These are phyloP conservation scores for Delphinella strobiligena DNA, from an alignment of 2,329 filamentous ascomycete species.

Conservation along the genomic window DNA sequence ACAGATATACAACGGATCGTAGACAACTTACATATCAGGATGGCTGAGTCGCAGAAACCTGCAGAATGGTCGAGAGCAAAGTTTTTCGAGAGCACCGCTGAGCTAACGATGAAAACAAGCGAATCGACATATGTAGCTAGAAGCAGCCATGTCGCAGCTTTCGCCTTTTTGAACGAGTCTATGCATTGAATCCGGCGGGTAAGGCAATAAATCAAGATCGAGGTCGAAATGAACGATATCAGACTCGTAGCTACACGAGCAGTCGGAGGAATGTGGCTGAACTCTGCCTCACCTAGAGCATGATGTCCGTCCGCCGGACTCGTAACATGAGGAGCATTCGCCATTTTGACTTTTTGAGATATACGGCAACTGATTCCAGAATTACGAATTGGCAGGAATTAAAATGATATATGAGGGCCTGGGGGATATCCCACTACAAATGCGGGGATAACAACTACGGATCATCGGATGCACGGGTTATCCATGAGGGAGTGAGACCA, in stretches of 20 bases:
- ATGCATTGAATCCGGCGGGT: constrained; percentile 1
- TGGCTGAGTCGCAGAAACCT: neutral
- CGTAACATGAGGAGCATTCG: no score
- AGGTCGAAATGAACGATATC: neutral
- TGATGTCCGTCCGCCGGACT: no score
- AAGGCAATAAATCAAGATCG: neutral
- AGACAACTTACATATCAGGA: constrained; percentile 1
- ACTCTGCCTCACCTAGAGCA: no score
- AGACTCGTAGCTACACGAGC: neutral
- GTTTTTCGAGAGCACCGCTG: constrained; percentile 1
- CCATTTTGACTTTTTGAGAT: no score
- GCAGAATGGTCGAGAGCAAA: neutral
- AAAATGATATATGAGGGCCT: no score
- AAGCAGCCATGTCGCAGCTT: neutral
- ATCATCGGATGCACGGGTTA: no score
- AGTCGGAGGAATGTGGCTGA: neutral
- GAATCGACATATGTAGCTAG: constrained; percentile 4
- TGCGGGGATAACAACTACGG: no score
- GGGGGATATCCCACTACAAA: no score
- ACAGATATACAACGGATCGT: neutral
- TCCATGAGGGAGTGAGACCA: no score
- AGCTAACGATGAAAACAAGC: constrained; percentile 2
- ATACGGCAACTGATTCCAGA: no score
- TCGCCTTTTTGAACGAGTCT: neutral
- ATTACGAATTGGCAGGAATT: no score